These are phyloP conservation scores for Mycena vulgaris DNA, from an alignment of 768 basidiomycete genomes.

Conservation along the genomic window DNA sequence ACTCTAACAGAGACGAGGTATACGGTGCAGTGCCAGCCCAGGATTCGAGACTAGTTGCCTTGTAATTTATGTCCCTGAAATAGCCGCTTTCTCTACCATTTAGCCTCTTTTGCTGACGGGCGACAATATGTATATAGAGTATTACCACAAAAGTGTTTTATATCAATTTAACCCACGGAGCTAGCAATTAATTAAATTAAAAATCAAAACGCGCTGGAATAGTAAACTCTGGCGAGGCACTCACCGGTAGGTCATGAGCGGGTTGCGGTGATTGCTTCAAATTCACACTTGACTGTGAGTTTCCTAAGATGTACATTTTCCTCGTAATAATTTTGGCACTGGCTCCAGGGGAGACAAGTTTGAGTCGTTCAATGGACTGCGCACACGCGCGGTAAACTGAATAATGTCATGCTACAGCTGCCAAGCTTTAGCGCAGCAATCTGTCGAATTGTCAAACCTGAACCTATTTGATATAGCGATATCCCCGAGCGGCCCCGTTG, in stretches of 20 bases:
- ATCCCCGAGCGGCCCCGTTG: slow-evolving; percentile 3
- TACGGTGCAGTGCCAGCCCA: too few relatives aligned
- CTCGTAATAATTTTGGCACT: slow-evolving; percentile 5
- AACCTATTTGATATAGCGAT: slow-evolving; percentile 14
- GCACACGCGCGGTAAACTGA: not conserved
- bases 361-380: slow-evolving; percentile 14
- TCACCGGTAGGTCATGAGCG: slow-evolving; percentile 14
- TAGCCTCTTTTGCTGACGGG: slow-evolving; percentile 14
- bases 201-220: not conserved
- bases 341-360: slow-evolving; percentile 5
- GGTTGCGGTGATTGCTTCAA: not conserved
- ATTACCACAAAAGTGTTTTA: not conserved
- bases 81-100: too few relatives aligned
- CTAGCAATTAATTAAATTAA: not conserved
- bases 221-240: slow-evolving; percentile 2
- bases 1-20: too few relatives aligned
- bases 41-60: too few relatives aligned
- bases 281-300: too few relatives aligned
- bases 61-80: too few relatives aligned
- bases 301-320: slow-evolving; percentile 6
- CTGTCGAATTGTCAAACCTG: too few relatives aligned
- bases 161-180: not conserved
- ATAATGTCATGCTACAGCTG: slow-evolving; percentile 10
- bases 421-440: too few relatives aligned
- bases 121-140: not conserved